Percentiles rank a stretch among this genome's conserved stretches.
phyloP scores from a whole-genome alignment of 257 asterid species.

The Knoxia roxburghii region DNA sequence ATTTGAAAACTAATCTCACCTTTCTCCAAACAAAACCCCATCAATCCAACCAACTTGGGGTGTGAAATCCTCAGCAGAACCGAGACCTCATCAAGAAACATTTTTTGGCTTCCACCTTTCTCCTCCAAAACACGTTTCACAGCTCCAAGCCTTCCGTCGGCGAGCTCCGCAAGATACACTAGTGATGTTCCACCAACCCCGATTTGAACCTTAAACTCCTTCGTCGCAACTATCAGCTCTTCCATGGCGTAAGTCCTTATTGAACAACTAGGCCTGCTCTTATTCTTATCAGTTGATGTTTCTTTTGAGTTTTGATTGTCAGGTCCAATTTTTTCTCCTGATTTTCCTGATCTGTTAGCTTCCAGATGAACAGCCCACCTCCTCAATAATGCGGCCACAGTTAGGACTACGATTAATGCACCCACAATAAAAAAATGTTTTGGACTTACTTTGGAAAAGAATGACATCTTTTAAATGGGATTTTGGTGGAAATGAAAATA shows the following conservation, averaged over 20 bases:
- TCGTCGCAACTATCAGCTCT: constrained; percentile 58
- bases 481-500: background rate
- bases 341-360: constrained; percentile 15
- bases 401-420: constrained; percentile 41
- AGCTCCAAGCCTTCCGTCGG: constrained; percentile 57
- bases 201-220: constrained; percentile 47
- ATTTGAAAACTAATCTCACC: constrained; percentile 23
- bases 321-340: constrained; percentile 3
- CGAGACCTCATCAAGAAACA: constrained; percentile 78
- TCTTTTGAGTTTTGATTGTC: constrained; percentile 16
- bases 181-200: constrained; percentile 71
- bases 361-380: constrained; percentile 30
- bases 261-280: constrained; percentile 7
- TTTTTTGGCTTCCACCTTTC: constrained; percentile 70
- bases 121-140: constrained; percentile 67
- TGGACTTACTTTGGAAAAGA: constrained; percentile 44
- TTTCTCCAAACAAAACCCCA: constrained; percentile 80
- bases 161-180: constrained; percentile 70
- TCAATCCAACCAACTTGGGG: constrained; percentile 58
- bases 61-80: constrained; percentile 83
- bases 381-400: constrained; percentile 39
- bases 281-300: constrained; percentile 10
- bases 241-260: constrained; percentile 63
- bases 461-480: constrained; percentile 41
- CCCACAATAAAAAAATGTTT: constrained; percentile 47